phyloP scores from a whole-genome alignment of 805 yeast species.

The Aciculoconidium aculeatum region DNA sequence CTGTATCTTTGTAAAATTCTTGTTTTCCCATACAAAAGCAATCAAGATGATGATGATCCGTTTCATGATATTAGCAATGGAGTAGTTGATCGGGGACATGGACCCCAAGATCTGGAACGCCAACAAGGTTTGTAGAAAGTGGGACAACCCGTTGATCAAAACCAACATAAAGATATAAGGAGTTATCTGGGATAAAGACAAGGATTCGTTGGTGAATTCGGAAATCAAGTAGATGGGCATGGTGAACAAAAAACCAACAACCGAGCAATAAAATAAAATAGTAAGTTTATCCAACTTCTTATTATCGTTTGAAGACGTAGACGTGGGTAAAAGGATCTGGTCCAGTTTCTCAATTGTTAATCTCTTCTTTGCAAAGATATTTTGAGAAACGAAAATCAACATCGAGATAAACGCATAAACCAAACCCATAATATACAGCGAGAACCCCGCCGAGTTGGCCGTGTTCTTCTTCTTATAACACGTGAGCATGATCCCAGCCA shows the following conservation, averaged over 20 bases:
- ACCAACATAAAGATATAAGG: conserved; percentile 33
- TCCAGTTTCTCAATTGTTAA: conserved; percentile 42
- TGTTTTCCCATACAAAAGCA: conserved; percentile 61
- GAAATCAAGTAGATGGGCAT: conserved; percentile 59
- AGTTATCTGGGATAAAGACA: conserved; percentile 28
- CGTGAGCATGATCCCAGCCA: conserved; percentile 79
- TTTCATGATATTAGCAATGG: conserved; percentile 72
- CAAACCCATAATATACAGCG: conserved; percentile 33
- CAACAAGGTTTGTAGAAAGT: conserved; percentile 64
- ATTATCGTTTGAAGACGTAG: conserved; percentile 12
- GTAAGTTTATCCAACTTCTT: conserved; percentile 63
- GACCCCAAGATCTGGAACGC: conserved; percentile 73
- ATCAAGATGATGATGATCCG: conserved; percentile 65
- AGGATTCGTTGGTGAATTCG: conserved; percentile 35
- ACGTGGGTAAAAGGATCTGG: conserved; percentile 18
- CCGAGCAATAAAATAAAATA: conserved; percentile 64
- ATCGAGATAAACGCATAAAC: conserved; percentile 48
- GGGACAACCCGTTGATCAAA: conserved; percentile 59
- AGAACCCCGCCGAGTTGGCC: conserved; percentile 9
- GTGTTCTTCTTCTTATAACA: conserved; percentile 45
- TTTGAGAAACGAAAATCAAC: conserved; percentile 71
- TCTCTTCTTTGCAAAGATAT: conserved; percentile 72
- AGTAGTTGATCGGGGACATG: conserved; percentile 70
- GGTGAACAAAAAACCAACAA: conserved; percentile 62
- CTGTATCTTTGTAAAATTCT: conserved; percentile 24